A percentile compares a stretch with the other conserved stretches of the same genome.
Evolutionary conservation across 176 grass and related monocot genomes (phyloP).

Genomic region (Themeda triandra): DNA sequence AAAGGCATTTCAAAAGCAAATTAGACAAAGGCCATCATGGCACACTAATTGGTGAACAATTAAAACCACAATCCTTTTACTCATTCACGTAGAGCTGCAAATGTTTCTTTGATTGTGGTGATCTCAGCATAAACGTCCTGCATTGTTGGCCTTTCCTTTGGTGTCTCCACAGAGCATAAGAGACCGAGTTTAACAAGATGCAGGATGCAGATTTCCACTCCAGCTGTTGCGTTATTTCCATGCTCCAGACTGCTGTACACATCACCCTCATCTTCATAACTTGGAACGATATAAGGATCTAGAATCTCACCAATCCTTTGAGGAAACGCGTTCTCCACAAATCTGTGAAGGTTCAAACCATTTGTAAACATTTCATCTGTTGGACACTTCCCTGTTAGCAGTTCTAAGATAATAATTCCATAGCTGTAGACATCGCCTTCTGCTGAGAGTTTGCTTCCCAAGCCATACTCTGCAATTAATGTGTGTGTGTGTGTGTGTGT

Average conservation of each 20-base stretch:
- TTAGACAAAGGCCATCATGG: background rate
- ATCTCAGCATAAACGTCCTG: constrained; percentile 36
- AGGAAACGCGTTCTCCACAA: constrained; percentile 31
- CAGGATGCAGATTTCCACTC: constrained; percentile 5
- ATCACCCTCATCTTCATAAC: background rate
- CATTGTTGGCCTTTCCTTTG: constrained; percentile 44
- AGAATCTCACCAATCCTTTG: constrained; percentile 2
- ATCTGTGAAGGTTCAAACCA: constrained; percentile 46
- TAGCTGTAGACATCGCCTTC: constrained; percentile 58
- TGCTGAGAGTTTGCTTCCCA: constrained; percentile 37
- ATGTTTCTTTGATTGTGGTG: constrained; percentile 1
- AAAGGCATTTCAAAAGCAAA: background rate
- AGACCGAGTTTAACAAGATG: constrained; percentile 42
- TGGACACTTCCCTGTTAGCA: constrained; percentile 47
- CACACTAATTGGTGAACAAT: background rate
- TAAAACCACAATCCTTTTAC: background rate
- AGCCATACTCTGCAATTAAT: constrained; percentile 41
- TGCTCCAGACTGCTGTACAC: background rate
- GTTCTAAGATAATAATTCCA: constrained; percentile 50
- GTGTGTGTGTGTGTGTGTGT: too few species aligned
- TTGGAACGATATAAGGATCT: constrained; percentile 17
- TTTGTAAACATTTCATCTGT: constrained; percentile 42
- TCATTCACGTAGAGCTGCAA: constrained; percentile 5
- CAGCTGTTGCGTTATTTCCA: background rate
- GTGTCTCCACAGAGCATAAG: constrained; percentile 29